phyloP scores from a whole-genome alignment of 768 basidiomycete species.

The Lactarius evosmus region DNA sequence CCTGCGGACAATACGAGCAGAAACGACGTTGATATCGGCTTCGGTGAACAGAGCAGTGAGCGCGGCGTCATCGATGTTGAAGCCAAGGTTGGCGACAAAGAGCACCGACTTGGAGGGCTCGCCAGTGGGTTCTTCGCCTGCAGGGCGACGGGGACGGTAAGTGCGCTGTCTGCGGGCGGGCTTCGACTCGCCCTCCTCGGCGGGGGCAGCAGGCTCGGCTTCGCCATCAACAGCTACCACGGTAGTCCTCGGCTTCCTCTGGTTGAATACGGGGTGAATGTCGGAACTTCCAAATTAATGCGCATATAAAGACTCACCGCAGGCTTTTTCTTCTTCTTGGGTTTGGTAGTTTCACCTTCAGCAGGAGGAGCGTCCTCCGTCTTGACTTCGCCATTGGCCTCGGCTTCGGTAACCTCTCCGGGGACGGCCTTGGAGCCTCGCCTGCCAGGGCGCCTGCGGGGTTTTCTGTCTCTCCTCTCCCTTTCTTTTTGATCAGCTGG shows the following conservation, averaged over 20 bases:
- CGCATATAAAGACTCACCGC: slow-evolving; percentile 38
- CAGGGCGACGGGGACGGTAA: slow-evolving; percentile 61
- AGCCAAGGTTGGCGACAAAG: slow-evolving; percentile 97
- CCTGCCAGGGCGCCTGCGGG: slow-evolving; percentile 71
- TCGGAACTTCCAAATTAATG: slow-evolving; percentile 31
- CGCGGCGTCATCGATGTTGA: slow-evolving; percentile 83
- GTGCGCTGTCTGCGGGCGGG: slow-evolving; percentile 56
- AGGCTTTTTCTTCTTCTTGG: slow-evolving; percentile 76
- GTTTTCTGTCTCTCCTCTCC: slow-evolving; percentile 73
- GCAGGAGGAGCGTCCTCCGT: slow-evolving; percentile 52
- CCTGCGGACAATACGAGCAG: slow-evolving; percentile 86
- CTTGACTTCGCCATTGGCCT: slow-evolving; percentile 73
- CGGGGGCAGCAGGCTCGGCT: slow-evolving; percentile 39
- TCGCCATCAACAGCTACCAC: slow-evolving; percentile 37
- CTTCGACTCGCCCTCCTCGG: slow-evolving; percentile 37
- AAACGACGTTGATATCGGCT: slow-evolving; percentile 74
- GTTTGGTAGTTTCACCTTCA: slow-evolving; percentile 57
- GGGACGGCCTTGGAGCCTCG: slow-evolving; percentile 84
- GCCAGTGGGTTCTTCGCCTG: slow-evolving; percentile 80
- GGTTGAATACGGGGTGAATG: slow-evolving; percentile 44
- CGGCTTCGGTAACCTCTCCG: slow-evolving; percentile 87
- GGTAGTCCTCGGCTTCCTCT: slow-evolving; percentile 45
- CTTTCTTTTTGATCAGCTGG: slow-evolving; percentile 84
- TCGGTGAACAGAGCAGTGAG: slow-evolving; percentile 83
- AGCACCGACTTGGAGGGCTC: slow-evolving; percentile 87